These are phyloP conservation scores for Hygrophorus pudorinus DNA, from an alignment of 768 basidiomycete genomes.

Conservation along the genomic window DNA sequence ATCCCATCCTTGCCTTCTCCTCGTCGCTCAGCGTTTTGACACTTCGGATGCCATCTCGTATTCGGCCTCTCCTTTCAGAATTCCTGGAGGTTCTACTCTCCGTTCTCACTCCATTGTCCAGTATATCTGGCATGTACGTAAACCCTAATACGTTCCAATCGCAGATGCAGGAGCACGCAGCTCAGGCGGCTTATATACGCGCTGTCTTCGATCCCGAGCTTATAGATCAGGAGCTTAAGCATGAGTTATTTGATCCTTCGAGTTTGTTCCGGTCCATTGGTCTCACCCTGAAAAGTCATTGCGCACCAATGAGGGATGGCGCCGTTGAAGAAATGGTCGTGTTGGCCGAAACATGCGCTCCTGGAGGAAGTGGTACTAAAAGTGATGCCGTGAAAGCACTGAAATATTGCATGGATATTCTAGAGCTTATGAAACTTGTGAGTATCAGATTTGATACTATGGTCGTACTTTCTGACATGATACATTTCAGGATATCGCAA, in stretches of 20 bases:
- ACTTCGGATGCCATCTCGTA: conserved; percentile 61
- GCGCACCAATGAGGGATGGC: conserved; percentile 86
- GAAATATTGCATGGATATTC: conserved; percentile 77
- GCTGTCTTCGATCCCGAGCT: conserved; percentile 74
- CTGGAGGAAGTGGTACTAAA: conserved; percentile 43
- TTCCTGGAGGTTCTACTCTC: conserved; percentile 74
- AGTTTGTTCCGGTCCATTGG: conserved; percentile 74
- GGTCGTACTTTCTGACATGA: conserved; percentile 5
- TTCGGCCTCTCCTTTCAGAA: conserved; percentile 59
- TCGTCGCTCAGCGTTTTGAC: conserved; percentile 41
- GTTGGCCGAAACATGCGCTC: conserved; percentile 49
- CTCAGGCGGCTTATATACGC: conserved; percentile 56
- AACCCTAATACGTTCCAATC: conserved; percentile 48
- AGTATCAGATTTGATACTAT: conserved; percentile 21
- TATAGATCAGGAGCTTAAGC: conserved; percentile 73
- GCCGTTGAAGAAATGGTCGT: conserved; percentile 78
- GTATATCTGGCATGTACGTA: conserved; percentile 48
- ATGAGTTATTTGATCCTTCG: conserved; percentile 68
- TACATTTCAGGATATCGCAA: conserved; percentile 76
- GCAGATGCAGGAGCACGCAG: conserved; percentile 52
- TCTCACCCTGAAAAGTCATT: conserved; percentile 76
- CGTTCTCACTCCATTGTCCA: conserved; percentile 75
- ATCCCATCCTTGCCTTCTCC: conserved; percentile 34
- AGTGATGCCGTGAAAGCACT: conserved; percentile 65
- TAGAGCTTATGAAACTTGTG: conserved; percentile 94